Conservation (phyloP, 2,329 filamentous ascomycete genomes). For the Colletotrichum godetiae region DNA sequence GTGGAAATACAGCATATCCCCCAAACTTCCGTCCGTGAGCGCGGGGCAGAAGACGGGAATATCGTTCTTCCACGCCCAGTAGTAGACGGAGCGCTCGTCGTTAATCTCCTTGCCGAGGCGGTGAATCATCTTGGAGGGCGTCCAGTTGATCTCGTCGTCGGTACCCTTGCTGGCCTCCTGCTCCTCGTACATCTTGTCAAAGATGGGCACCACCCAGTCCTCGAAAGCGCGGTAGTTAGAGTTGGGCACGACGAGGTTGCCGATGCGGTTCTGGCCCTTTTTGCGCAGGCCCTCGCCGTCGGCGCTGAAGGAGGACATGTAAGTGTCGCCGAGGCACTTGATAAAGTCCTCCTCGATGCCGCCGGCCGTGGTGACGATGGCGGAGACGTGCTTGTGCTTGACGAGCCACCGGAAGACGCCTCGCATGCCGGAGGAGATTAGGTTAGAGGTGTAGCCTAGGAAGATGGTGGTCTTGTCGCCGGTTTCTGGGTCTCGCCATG, state of each 20-base stretch:
- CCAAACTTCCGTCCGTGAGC: conserved; percentile 92
- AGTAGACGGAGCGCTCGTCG: conserved; percentile 90
- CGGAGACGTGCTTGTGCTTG: conserved; percentile 90
- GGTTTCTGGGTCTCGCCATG: conserved; percentile 84
- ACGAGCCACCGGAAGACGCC: conserved; percentile 94
- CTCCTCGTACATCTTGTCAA: conserved; percentile 94
- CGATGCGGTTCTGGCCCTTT: conserved; percentile 93
- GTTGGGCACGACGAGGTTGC: conserved; percentile 95
- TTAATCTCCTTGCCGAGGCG: conserved; percentile 94
- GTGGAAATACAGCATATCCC: conserved; percentile 99
- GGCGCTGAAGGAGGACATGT: conserved; percentile 87
- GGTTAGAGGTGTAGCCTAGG: conserved; percentile 95
- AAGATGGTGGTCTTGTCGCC: conserved; percentile 90
- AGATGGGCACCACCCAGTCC: conserved; percentile 95
- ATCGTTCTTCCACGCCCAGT: conserved; percentile 97
- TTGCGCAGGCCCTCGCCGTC: conserved; percentile 81
- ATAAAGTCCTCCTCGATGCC: conserved; percentile 98
- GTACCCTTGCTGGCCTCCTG: conserved; percentile 83
- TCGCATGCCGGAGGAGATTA: conserved; percentile 94
- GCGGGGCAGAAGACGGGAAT: conserved; percentile 98
- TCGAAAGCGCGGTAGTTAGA: conserved; percentile 98
- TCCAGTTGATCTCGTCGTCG: conserved; percentile 82
- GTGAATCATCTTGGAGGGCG: conserved; percentile 90
- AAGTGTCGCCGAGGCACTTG: conserved; percentile 95
- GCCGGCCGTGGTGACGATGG: conserved; percentile 94